These are phyloP conservation scores for Cutaneotrichosporon mucoides DNA, from an alignment of 1,284 basidiomycete genomes.

Conservation along the genomic window DNA sequence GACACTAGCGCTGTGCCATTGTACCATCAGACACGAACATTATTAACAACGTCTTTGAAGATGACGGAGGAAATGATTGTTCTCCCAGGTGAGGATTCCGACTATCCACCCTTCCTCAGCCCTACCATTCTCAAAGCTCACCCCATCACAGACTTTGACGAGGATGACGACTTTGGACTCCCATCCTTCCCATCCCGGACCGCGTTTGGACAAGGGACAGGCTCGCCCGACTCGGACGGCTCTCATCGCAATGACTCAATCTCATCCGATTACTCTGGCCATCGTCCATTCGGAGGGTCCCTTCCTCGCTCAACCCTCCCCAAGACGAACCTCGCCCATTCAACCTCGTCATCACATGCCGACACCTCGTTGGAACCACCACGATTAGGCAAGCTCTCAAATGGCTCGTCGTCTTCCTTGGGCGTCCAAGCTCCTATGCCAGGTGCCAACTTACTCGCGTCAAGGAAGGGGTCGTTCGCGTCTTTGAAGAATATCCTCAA, in stretches of 20 bases:
- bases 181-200: conserved; percentile 31
- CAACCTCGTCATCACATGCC: conserved; percentile 10
- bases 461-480: conserved; percentile 77
- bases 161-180: conserved; percentile 39
- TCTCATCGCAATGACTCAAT: conserved; percentile 26
- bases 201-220: conserved; percentile 15
- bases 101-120: no score
- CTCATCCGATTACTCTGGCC: conserved; percentile 19
- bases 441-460: conserved; percentile 41
- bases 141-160: conserved; percentile 36
- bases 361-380: conserved; percentile 10
- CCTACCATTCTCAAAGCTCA: no score
- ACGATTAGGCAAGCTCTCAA: conserved; percentile 39
- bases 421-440: conserved; percentile 3
- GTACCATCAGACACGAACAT: no score
- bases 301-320: conserved; percentile 1
- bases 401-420: conserved; percentile 50
- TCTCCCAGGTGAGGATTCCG: no score
- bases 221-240: conserved; percentile 18
- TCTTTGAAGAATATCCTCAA: conserved; percentile 87
- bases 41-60: no score
- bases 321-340: not conserved
- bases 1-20: no score
- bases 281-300: not conserved
- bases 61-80: no score